These are phyloP conservation scores for Calcarisporium arbuscula DNA, from an alignment of 2,329 filamentous ascomycete species.

Conservation along the genomic window DNA sequence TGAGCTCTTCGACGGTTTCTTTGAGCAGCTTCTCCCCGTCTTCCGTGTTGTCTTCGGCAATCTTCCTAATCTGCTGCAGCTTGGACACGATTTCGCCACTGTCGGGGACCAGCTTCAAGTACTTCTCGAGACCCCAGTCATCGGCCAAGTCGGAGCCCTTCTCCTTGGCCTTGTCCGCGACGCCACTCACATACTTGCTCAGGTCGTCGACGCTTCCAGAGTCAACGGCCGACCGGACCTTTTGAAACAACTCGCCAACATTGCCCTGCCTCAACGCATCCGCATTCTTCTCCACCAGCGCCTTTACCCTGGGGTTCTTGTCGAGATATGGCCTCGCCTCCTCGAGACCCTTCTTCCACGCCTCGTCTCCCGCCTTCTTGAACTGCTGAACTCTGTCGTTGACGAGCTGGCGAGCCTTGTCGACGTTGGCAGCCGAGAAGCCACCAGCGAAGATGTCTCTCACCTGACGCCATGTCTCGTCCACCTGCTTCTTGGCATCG, in stretches of 20 bases:
- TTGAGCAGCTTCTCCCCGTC: constrained; percentile 65
- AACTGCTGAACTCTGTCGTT: constrained; percentile 65
- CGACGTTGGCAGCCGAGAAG: constrained; percentile 43
- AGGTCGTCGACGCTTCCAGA: constrained; percentile 50
- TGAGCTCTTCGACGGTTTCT: constrained; percentile 62
- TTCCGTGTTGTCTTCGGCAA: constrained; percentile 60
- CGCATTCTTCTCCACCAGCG: constrained; percentile 64
- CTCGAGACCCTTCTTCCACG: constrained; percentile 65
- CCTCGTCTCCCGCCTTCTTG: constrained; percentile 62
- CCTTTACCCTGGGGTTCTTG: constrained; percentile 70
- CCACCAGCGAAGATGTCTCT: constrained; percentile 58
- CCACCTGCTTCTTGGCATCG: constrained; percentile 69
- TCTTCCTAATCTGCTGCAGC: constrained; percentile 56
- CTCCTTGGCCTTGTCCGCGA: constrained; percentile 36
- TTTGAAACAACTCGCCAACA: constrained; percentile 54
- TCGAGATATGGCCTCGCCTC: constrained; percentile 66
- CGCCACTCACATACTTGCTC: constrained; percentile 26
- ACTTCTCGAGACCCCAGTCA: constrained; percentile 49
- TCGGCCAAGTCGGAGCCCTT: constrained; percentile 30
- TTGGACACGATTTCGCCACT: constrained; percentile 60
- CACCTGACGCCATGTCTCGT: constrained; percentile 64
- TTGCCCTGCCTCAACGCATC: constrained; percentile 63
- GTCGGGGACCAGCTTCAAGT: constrained; percentile 59
- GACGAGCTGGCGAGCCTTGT: constrained; percentile 55
- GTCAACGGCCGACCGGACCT: constrained; percentile 54